phyloP scores from a whole-genome alignment of 2,329 filamentous ascomycete species.

The Trichoderma polysporum region DNA sequence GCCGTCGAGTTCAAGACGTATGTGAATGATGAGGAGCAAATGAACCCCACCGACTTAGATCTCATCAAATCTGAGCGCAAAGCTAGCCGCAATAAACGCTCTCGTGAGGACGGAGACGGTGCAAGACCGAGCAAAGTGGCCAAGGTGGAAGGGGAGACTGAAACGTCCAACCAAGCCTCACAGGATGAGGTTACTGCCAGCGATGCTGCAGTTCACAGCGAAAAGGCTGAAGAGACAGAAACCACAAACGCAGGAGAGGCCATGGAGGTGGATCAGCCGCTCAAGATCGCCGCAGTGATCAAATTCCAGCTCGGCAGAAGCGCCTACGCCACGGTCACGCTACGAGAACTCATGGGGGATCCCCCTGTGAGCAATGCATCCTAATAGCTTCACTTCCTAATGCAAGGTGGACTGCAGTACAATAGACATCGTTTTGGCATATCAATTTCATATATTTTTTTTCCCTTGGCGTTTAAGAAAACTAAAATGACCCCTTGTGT shows the following conservation, averaged over 20 bases:
- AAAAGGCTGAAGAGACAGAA: background rate
- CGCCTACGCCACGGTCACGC: conserved; percentile 81
- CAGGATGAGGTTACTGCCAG: background rate
- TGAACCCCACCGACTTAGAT: conserved; percentile 86
- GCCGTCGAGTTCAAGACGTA: conserved; percentile 71
- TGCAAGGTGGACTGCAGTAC: background rate
- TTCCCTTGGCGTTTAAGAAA: background rate
- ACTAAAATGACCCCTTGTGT: background rate
- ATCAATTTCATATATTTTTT: background rate
- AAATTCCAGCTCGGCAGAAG: conserved; percentile 76
- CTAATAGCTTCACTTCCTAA: background rate
- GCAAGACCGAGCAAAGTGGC: conserved; percentile 25
- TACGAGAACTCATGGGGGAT: conserved; percentile 71
- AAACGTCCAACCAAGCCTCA: background rate
- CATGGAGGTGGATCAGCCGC: conserved; percentile 31
- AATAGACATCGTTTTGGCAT: background rate
- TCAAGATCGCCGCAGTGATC: conserved; percentile 64
- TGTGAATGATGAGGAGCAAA: conserved; percentile 70
- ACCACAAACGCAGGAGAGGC: conserved; percentile 24
- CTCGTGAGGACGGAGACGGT: conserved; percentile 21
- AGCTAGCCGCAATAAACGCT: conserved; percentile 21
- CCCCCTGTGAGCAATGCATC: conserved; percentile 27
- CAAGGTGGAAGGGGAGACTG: conserved; percentile 11
- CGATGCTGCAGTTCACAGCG: background rate
- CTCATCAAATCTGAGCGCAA: conserved; percentile 46